Percentiles rank a stretch among this genome's conserved stretches.
These are phyloP conservation scores for Cryptococcus floricola DNA, from an alignment of 1,284 basidiomycete species.

Conservation along the genomic window DNA sequence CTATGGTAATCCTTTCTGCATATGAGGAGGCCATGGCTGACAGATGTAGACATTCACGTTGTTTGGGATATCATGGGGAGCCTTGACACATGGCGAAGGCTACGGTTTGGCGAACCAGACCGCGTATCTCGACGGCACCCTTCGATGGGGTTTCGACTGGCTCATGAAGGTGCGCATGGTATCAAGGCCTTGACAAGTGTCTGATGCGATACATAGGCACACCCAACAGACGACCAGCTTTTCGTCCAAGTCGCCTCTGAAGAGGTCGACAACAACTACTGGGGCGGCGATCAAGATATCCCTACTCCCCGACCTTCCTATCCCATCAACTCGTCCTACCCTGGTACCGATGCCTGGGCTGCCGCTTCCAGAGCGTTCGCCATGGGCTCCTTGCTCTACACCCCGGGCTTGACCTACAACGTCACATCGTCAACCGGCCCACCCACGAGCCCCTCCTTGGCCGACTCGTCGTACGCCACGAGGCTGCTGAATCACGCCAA, in stretches of 20 bases:
- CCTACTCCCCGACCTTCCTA: constrained; percentile 69
- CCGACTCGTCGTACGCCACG: constrained; percentile 67
- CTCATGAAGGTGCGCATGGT: constrained; percentile 64
- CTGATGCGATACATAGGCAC: constrained; percentile 57
- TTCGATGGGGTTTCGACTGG: constrained; percentile 89
- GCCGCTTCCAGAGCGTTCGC: constrained; percentile 79
- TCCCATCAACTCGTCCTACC: constrained; percentile 68
- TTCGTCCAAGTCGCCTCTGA: constrained; percentile 73
- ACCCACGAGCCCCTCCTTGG: constrained; percentile 61
- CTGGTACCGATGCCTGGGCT: constrained; percentile 85
- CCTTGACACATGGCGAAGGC: constrained; percentile 72
- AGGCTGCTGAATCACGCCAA: constrained; percentile 68
- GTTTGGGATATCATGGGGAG: constrained; percentile 82
- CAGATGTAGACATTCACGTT: constrained; percentile 59
- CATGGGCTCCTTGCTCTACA: constrained; percentile 75
- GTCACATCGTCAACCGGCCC: constrained; percentile 44
- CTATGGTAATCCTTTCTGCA: constrained; percentile 52
- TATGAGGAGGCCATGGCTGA: background rate
- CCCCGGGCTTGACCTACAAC: constrained; percentile 55
- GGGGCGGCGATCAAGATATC: constrained; percentile 74
- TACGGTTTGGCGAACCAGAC: constrained; percentile 81
- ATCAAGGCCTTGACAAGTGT: background rate
- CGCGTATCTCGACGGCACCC: constrained; percentile 76
- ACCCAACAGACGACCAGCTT: constrained; percentile 67
- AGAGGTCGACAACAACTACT: constrained; percentile 67